Percentiles rank a stretch among this genome's conserved stretches.
phyloP scores from a whole-genome alignment of 2,329 filamentous ascomycete species.

The Bipolaris oryzae region DNA sequence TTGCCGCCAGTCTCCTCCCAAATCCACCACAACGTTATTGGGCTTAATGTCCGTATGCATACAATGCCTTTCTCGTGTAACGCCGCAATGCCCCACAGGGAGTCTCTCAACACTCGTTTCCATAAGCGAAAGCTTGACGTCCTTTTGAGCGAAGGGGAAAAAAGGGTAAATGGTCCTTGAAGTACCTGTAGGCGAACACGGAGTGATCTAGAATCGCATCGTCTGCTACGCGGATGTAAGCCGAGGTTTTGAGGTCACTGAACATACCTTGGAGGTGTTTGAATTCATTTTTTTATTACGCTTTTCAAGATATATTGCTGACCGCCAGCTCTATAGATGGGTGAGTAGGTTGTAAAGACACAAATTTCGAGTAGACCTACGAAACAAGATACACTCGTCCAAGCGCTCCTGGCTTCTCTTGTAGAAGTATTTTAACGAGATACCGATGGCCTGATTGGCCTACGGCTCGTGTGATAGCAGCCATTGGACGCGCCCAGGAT shows the following conservation, averaged over 20 bases:
- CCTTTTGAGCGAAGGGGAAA: not conserved
- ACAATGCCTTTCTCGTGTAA: not conserved
- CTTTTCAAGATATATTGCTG: not conserved
- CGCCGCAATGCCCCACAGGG: not conserved
- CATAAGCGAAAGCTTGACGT: not conserved
- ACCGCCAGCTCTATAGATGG: not conserved
- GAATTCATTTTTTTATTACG: not conserved
- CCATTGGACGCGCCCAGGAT: not conserved
- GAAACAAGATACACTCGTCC: not conserved
- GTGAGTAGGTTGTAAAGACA: not conserved
- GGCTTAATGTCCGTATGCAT: constrained; percentile 49
- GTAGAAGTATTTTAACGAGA: not conserved
- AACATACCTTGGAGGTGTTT: not conserved
- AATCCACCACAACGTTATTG: constrained; percentile 54
- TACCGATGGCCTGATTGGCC: not conserved
- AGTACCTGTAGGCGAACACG: not conserved
- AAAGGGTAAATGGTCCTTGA: not conserved
- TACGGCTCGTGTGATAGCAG: not conserved
- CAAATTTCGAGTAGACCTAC: not conserved
- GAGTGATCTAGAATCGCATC: not conserved
- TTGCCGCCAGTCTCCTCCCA: constrained; percentile 35
- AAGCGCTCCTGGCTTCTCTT: not conserved
- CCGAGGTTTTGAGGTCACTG: not conserved
- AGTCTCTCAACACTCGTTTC: not conserved
- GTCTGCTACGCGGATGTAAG: not conserved